A percentile compares a stretch with the other conserved stretches of the same genome.
Evolutionary conservation across 257 asterid genomes (phyloP).

Genomic region (Buddleja alternifolia): DNA sequence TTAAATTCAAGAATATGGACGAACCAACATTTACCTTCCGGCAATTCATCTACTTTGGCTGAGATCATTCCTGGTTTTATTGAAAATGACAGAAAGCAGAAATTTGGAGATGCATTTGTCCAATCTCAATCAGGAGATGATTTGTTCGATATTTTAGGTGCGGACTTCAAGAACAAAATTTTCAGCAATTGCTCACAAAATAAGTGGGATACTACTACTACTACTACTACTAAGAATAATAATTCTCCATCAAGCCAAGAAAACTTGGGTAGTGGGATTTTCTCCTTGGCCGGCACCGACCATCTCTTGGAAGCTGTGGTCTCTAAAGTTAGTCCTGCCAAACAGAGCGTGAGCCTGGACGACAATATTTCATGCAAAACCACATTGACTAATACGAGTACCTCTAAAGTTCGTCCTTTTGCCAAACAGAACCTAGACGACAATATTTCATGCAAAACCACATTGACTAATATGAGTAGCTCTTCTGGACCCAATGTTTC

Average conservation of each 20-base stretch:
- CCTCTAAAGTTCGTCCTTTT: conserved; percentile 42
- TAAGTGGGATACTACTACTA: conserved; percentile 27
- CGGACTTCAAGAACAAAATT: conserved; percentile 49
- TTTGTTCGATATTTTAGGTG: conserved; percentile 63
- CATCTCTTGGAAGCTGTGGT: conserved; percentile 64
- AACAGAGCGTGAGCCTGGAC: conserved; percentile 35
- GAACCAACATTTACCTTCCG: conserved; percentile 39
- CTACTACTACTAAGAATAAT: conserved; percentile 6
- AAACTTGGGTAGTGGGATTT: conserved; percentile 42
- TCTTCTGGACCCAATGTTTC: conserved; percentile 42
- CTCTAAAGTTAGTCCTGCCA: conserved; percentile 38
- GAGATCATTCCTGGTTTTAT: conserved; percentile 27
- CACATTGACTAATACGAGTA: conserved; percentile 43
- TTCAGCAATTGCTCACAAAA: conserved; percentile 34
- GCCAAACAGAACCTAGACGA: conserved; percentile 38
- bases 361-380: conserved; percentile 56
- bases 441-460: conserved; percentile 53
- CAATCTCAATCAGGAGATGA: conserved; percentile 56
- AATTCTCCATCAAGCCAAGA: conserved; percentile 40
- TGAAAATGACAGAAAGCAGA: conserved; percentile 36
- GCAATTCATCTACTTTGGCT: conserved; percentile 35
- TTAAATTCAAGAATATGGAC: conserved; percentile 43
- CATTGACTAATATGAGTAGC: conserved; percentile 46
- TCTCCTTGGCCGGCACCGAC: conserved; percentile 40
- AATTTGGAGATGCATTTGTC: conserved; percentile 34